These are phyloP conservation scores for Alternaria tenuissima DNA, from an alignment of 2,329 filamentous ascomycete species.

Conservation along the genomic window DNA sequence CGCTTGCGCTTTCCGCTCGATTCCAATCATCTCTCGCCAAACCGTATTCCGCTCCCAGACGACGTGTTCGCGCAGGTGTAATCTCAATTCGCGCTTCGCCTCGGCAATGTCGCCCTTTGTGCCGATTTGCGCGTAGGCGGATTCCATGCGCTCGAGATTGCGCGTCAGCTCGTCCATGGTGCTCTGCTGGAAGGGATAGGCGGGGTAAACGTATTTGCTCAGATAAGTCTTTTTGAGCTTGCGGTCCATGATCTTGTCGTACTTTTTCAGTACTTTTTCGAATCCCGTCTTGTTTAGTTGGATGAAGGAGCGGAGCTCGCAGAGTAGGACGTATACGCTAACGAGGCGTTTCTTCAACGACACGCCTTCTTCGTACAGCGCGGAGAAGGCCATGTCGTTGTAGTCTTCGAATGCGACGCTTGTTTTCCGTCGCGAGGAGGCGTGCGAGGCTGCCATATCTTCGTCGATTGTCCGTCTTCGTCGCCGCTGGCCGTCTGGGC, in stretches of 20 bases:
- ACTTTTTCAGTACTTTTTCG: slow-evolving; percentile 96
- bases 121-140: slow-evolving; percentile 80
- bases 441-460: slow-evolving; percentile 70
- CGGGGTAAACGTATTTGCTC: slow-evolving; percentile 73
- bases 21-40: slow-evolving; percentile 98
- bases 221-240: slow-evolving; percentile 82
- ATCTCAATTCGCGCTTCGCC: slow-evolving; percentile 83
- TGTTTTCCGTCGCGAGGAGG: slow-evolving; percentile 66
- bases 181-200: slow-evolving; percentile 80
- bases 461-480: slow-evolving; percentile 43
- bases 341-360: slow-evolving; percentile 93
- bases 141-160: slow-evolving; percentile 77
- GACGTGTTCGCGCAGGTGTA: slow-evolving; percentile 93
- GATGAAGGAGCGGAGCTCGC: slow-evolving; percentile 93
- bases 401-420: slow-evolving; percentile 79
- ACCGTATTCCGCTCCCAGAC: slow-evolving; percentile 99
- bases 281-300: slow-evolving; percentile 98
- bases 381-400: slow-evolving; percentile 76
- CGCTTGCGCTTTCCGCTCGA: slow-evolving; percentile 93
- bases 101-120: slow-evolving; percentile 79
- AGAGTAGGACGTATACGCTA: slow-evolving; percentile 87
- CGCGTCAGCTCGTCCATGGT: slow-evolving; percentile 76
- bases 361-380: slow-evolving; percentile 74
- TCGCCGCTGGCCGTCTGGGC: slow-evolving; percentile 42
- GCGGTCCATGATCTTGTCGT: slow-evolving; percentile 92